phyloP scores from a whole-genome alignment of 2,329 filamentous ascomycete genomes.

The Botrytis fragariae region DNA sequence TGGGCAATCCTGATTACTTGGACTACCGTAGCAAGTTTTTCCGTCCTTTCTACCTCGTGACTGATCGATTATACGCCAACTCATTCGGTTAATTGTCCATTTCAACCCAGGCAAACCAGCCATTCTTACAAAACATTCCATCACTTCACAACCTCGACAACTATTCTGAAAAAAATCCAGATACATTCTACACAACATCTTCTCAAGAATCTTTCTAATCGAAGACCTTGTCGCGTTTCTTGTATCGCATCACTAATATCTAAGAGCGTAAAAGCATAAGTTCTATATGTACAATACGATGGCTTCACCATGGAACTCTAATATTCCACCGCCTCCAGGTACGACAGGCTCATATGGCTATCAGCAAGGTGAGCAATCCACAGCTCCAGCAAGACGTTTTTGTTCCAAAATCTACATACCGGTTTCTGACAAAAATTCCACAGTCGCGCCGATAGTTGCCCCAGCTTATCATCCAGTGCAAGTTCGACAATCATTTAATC shows the following conservation, averaged over 20 bases:
- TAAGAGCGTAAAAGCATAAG: constrained; percentile 23
- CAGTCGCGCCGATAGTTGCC: constrained; percentile 40
- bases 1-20: background rate
- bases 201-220: background rate
- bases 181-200: background rate
- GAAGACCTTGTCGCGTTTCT: constrained; percentile 18
- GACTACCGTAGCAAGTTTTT: constrained; percentile 1
- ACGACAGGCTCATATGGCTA: constrained; percentile 38
- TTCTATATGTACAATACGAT: constrained; percentile 34
- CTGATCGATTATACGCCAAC: background rate
- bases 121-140: constrained; percentile 13
- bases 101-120: background rate
- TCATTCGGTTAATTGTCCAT: constrained; percentile 14
- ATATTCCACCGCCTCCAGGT: constrained; percentile 42
- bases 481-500: constrained; percentile 41
- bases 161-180: background rate
- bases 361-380: constrained; percentile 32
- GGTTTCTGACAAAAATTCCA: background rate
- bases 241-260: constrained; percentile 32
- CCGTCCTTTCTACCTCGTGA: background rate
- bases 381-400: background rate
- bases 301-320: constrained; percentile 37
- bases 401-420: background rate
- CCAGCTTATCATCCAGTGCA: constrained; percentile 46
- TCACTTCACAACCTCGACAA: background rate